Base-by-base conservation (phyloP, 2,329 filamentous ascomycete species). In the Colletotrichum cuscutae region DNA sequence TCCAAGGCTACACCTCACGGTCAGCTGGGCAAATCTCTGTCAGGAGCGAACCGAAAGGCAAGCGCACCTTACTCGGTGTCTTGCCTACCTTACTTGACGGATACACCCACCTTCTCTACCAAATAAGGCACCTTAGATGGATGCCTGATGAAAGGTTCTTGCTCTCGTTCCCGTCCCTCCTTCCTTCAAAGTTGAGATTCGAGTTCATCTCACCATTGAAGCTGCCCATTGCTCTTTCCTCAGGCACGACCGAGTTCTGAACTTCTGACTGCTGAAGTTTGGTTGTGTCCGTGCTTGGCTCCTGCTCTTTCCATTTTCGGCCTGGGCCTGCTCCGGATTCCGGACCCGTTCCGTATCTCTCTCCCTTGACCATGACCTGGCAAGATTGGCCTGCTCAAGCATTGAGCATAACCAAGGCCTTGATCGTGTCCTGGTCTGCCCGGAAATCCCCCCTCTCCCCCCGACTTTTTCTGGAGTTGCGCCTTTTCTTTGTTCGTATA, bases 341-440 rank as follows among this genome's bases (percentile, higher is more conserved):
- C 52, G 62, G 62, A 53, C 32, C 49, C 52, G 62, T 54, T 35
- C 61, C 62, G 32, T 46, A 22, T 54, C 52, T 22, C 30, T 65
- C 32, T 22, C 37, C 52, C 62, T 57, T 22, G 62, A 62, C 59
- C 59, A 46, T 62, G 59, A 65, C 62, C 52, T 57, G 54, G 52
- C 32, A 64, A 37, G 7, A 54, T 2, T 19, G 22, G 42, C 42
- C 42, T 49, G 42, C 15, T 49, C 60, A 7, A 19, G 9, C 28
- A 52, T 11, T 32, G 46, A 53, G 60, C 28, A 49, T 35, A 46
- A 35, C 8, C 59, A 61, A 22, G 37, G 28, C 60, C 42, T 35
- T 19, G 60, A 28, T 15, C 42, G 12, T 15, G 28, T 30, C n/a
- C 28, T 64, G 22, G 46, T 28, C 28, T 64, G 28, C 28, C 28